A percentile compares a stretch with the other conserved stretches of the same genome.
phyloP scores from a whole-genome alignment of 805 yeast genomes.

The Danielia reshetovae region DNA sequence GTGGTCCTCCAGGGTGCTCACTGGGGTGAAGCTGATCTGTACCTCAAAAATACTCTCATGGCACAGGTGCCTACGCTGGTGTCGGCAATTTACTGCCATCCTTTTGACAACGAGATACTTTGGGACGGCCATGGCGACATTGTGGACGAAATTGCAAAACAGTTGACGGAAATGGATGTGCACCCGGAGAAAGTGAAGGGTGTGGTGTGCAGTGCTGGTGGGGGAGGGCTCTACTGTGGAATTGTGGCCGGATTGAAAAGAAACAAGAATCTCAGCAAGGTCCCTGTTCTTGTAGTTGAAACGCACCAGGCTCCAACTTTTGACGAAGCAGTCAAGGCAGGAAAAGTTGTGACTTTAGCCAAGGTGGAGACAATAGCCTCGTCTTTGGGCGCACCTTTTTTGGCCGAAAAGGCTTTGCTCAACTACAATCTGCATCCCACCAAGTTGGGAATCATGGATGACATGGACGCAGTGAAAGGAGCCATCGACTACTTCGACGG shows the following conservation, averaged over 20 bases:
- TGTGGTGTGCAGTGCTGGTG: constrained; percentile 30
- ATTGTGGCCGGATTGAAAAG: constrained; percentile 22
- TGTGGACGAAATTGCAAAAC: constrained; percentile 13
- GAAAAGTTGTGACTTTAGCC: constrained; percentile 16
- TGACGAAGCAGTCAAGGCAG: constrained; percentile 17
- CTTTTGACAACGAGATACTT: constrained; percentile 26
- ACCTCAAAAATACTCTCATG: constrained; percentile 17
- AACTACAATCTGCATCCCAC: constrained; percentile 18
- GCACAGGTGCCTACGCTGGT: constrained; percentile 6
- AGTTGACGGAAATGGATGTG: constrained; percentile 14
- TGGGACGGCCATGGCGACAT: constrained; percentile 33
- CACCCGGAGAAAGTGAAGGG: constrained; percentile 18
- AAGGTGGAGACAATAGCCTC: constrained; percentile 23
- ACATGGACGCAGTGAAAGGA: constrained; percentile 23
- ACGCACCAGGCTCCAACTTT: constrained; percentile 24
- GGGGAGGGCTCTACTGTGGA: constrained; percentile 34
- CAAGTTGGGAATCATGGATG: constrained; percentile 18
- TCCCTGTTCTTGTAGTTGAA: constrained; percentile 27
- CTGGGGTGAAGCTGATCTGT: constrained; percentile 32
- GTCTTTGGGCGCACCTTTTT: constrained; percentile 27
- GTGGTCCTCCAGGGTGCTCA: constrained; percentile 23
- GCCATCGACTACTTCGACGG: constrained; percentile 21
- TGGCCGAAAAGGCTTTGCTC: constrained; percentile 17
- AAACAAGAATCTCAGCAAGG: constrained; percentile 10
- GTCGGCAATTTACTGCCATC: constrained; percentile 28